Conservation (phyloP, 2,329 filamentous ascomycete genomes). For the Nemania abortiva region DNA sequence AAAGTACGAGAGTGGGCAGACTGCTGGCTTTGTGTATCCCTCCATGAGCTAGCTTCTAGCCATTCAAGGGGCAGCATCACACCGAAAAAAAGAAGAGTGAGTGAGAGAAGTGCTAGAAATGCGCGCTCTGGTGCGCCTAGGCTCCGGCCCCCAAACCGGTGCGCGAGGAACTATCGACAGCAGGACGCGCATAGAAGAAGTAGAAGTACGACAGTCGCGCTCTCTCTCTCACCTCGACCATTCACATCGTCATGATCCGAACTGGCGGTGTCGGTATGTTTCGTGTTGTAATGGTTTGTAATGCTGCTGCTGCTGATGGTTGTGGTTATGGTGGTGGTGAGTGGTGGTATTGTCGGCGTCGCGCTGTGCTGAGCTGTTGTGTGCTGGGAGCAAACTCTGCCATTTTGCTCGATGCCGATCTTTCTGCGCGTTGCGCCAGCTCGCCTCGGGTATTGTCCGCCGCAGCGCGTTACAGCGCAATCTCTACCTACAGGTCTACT, state of each 20-base stretch:
- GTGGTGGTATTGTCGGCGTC: neutral
- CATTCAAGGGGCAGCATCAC: conserved; percentile 42
- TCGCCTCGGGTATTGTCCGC: conserved; percentile 40
- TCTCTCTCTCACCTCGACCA: conserved; percentile 14
- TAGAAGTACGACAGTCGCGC: conserved; percentile 15
- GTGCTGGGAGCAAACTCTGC: conserved; percentile 11
- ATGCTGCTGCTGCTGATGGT: neutral
- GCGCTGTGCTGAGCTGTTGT: neutral
- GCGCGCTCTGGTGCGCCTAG: conserved; percentile 35
- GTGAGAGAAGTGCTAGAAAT: conserved; percentile 17
- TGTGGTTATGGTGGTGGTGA: neutral
- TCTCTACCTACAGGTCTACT: no score
- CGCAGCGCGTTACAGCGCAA: neutral
- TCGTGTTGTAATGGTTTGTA: neutral
- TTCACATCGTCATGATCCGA: conserved; percentile 34
- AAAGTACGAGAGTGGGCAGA: conserved; percentile 41
- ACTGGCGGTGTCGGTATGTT: conserved; percentile 30
- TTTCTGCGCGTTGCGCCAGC: conserved; percentile 40
- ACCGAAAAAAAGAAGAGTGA: conserved; percentile 45
- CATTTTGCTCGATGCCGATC: conserved; percentile 26
- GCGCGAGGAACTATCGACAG: conserved; percentile 23
- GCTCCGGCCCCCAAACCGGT: conserved; percentile 38
- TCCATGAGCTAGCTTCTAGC: conserved; percentile 41
- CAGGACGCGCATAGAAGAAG: conserved; percentile 12
- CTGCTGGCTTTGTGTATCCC: conserved; percentile 46